Evolutionary conservation across 306 rosid species (phyloP), one percentile per base, ranked within the genome.

Genomic region (Hippophae tibetana): DNA sequence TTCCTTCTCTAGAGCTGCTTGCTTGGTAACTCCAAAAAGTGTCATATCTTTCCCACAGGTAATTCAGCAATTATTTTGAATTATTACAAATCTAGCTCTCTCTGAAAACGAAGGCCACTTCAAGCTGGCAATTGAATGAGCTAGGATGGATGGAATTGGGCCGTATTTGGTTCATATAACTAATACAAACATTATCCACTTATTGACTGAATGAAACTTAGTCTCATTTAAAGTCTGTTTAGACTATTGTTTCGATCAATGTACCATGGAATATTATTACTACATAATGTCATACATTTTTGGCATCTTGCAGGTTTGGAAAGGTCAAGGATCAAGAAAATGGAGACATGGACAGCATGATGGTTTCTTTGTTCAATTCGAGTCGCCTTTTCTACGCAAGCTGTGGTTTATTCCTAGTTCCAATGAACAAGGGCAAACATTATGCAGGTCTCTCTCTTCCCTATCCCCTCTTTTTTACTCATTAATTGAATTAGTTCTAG

Each of bases 41-140:
- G 84, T 75, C 73, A 86, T 93, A 71, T 81, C 94, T 52, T 93
- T 88, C 69, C 99, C 99, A n/a, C 99, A 93, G 99, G 99, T 93
- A 75, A 45, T 43, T 10, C 49, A 60, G 47, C 12, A 49, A 46
- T 5, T 23, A 13, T 13, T 9, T 7, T 0, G n/a, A 9, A 0
- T 49, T 48, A 3, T 11, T 11, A 10, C 12, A 48, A 48, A 8
- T 13, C 1, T 14, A 5, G 6, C 11, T 48, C 11, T 48, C 23
- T 5, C 52, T 10, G 52, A 48, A 10, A 12, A 1, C 13, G 11
- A 11, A 10, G 52, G 13, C 13, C 11, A 10, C 50, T 9, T 45
- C 23, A 18, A 18, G 23, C 23, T 18, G 23, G 23, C 23, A 18
- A 18, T 18, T 18, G 23, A 18, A 31, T 31, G 38, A 31, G 38